Conservation (phyloP, 2,329 filamentous ascomycete species). For the Penicillium sp. region DNA sequence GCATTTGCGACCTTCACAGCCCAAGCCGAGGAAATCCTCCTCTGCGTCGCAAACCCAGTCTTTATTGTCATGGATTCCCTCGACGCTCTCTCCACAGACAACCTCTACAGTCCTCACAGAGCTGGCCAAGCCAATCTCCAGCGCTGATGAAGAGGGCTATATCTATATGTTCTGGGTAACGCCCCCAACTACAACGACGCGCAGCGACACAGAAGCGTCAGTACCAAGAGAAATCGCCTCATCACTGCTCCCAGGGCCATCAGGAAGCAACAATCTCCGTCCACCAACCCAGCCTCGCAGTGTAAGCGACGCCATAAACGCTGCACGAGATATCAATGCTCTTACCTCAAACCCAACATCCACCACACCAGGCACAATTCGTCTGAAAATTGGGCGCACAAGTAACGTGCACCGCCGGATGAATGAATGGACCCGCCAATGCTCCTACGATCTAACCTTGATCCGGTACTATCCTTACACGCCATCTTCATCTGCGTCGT, state of each 20-base stretch:
- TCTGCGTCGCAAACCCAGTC: slow-evolving; percentile 42
- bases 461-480: slow-evolving; percentile 88
- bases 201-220: slow-evolving; percentile 40
- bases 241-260: slow-evolving; percentile 55
- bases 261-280: slow-evolving; percentile 15
- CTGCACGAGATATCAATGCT: slow-evolving; percentile 37
- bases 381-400: slow-evolving; percentile 66
- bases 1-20: slow-evolving; percentile 14
- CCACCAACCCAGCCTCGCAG: slow-evolving; percentile 28
- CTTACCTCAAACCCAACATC: slow-evolving; percentile 31
- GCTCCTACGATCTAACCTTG: slow-evolving; percentile 82
- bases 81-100: slow-evolving; percentile 64
- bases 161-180: slow-evolving; percentile 99
- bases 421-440: slow-evolving; percentile 92
- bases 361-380: slow-evolving; percentile 58
- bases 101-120: slow-evolving; percentile 73
- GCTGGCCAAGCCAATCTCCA: slow-evolving; percentile 72
- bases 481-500: slow-evolving; percentile 22
- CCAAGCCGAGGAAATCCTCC: slow-evolving; percentile 15
- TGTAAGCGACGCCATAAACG: slow-evolving; percentile 39
- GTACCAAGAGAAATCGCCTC: slow-evolving; percentile 61
- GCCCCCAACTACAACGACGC: slow-evolving; percentile 53
- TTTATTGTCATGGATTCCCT: slow-evolving; percentile 69
- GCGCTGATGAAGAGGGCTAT: slow-evolving; percentile 78
- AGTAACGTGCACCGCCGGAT: slow-evolving; percentile 87